These are phyloP conservation scores for Stylonectria norvegica DNA, from an alignment of 2,329 filamentous ascomycete species.

Conservation along the genomic window DNA sequence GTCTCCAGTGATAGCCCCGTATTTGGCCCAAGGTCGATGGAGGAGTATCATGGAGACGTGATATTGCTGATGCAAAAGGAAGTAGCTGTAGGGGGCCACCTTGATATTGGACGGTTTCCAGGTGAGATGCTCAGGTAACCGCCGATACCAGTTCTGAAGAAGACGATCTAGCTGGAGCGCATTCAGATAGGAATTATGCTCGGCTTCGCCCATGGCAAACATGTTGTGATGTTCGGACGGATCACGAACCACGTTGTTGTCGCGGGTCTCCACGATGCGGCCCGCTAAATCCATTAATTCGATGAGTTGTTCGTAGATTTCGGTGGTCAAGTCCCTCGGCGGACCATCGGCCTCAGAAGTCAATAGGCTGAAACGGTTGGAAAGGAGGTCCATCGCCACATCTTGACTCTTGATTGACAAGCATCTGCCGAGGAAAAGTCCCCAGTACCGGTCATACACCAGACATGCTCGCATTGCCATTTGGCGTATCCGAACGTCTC, in stretches of 20 bases:
- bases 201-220: conserved; percentile 31
- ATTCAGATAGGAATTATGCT: conserved; percentile 47
- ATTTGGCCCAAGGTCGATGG: conserved; percentile 52
- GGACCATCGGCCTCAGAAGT: conserved; percentile 30
- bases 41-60: conserved; percentile 51
- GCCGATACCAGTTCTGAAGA: conserved; percentile 52
- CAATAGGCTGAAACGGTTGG: conserved; percentile 43
- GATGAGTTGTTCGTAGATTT: conserved; percentile 50
- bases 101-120: conserved; percentile 52
- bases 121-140: conserved; percentile 45
- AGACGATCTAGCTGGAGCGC: conserved; percentile 51
- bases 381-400: conserved; percentile 39
- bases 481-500: conserved; percentile 46
- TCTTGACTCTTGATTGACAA: conserved; percentile 52
- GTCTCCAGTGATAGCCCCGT: conserved; percentile 38
- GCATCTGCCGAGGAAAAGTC: conserved; percentile 51
- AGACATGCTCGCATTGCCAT: conserved; percentile 51
- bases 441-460: conserved; percentile 54
- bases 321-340: conserved; percentile 18
- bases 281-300: conserved; percentile 55
- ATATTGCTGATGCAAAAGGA: conserved; percentile 54
- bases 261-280: conserved; percentile 45
- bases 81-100: conserved; percentile 48
- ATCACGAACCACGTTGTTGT: conserved; percentile 35
- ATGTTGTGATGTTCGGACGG: conserved; percentile 29